These are phyloP conservation scores for Diplosphaera chodatii DNA, from an alignment of 139 green algal genomes.

Conservation along the genomic window DNA sequence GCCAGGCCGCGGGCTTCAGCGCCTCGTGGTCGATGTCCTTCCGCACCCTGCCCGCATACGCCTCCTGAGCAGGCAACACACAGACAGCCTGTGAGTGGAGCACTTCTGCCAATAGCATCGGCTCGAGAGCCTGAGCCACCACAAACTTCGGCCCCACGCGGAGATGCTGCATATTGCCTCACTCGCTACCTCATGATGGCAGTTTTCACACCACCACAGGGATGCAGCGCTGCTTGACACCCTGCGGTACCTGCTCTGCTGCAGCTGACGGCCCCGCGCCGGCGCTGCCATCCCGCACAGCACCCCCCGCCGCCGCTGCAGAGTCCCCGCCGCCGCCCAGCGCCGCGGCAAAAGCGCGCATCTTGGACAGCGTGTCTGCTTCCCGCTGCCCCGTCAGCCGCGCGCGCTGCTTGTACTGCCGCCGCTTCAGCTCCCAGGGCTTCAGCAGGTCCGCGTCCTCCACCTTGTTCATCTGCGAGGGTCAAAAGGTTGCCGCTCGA, in stretches of 20 bases:
- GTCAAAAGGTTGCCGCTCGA: too few species aligned
- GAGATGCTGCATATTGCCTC: too few species aligned
- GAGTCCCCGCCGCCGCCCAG: constrained; percentile 27
- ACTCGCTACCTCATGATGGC: too few species aligned
- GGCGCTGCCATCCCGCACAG: background rate
- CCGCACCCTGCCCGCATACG: constrained; percentile 43
- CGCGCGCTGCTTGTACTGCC: constrained; percentile 67
- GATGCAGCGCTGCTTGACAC: too few species aligned
- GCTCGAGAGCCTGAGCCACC: too few species aligned
- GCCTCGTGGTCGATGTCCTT: constrained; percentile 52
- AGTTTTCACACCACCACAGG: too few species aligned
- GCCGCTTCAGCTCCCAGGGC: constrained; percentile 48
- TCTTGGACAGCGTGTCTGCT: constrained; percentile 53
- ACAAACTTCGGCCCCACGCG: too few species aligned
- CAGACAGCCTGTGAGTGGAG: too few species aligned
- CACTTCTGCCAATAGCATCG: too few species aligned
- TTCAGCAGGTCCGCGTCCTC: constrained; percentile 65
- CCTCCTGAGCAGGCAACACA: background rate
- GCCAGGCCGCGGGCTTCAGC: constrained; percentile 71
- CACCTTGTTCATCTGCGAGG: constrained; percentile 18
- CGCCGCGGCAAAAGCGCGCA: constrained; percentile 47
- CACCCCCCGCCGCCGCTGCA: too few species aligned
- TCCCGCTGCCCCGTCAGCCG: constrained; percentile 45
- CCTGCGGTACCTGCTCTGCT: background rate
- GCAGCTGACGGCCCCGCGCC: background rate